A percentile compares a stretch with the other conserved stretches of the same genome.
phyloP scores from a whole-genome alignment of 106 monocot genomes.

The Dendrobium officinale region DNA sequence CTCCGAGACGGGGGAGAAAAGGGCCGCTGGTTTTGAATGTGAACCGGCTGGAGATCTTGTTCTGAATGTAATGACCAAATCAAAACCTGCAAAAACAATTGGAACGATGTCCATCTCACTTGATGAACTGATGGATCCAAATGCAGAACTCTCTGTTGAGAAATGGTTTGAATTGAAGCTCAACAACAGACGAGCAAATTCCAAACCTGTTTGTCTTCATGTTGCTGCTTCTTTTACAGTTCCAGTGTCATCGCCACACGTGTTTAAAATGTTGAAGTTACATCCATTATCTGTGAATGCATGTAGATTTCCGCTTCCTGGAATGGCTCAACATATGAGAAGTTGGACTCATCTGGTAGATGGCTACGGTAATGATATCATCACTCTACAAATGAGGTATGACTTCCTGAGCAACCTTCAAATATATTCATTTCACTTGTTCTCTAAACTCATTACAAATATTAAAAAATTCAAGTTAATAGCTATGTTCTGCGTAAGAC shows the following conservation, averaged over 20 bases:
- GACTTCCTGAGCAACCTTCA: neutral
- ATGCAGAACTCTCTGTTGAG: conserved; percentile 47
- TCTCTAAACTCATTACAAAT: neutral
- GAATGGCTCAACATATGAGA: conserved; percentile 19
- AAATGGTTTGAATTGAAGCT: conserved; percentile 72
- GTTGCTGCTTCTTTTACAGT: conserved; percentile 72
- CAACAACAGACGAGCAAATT: conserved; percentile 16
- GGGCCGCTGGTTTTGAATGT: conserved; percentile 55
- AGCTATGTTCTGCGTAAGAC: no score
- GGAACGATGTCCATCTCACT: conserved; percentile 65
- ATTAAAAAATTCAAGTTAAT: no score
- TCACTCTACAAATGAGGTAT: conserved; percentile 72
- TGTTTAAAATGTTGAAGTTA: conserved; percentile 37
- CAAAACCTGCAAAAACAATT: conserved; percentile 32
- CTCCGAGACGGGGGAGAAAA: conserved; percentile 45
- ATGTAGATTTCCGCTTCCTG: conserved; percentile 30
- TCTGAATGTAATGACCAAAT: conserved; percentile 38
- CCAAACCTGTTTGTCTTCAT: conserved; percentile 40
- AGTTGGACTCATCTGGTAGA: conserved; percentile 42
- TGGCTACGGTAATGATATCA: conserved; percentile 43
- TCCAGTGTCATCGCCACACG: conserved; percentile 38
- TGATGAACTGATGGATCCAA: conserved; percentile 34
- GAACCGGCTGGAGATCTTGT: conserved; percentile 71
- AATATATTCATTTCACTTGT: conserved; percentile 3
- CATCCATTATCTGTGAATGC: conserved; percentile 20